These are phyloP conservation scores for Acer campestre DNA, from an alignment of 345 rosid species.

Conservation along the genomic window DNA sequence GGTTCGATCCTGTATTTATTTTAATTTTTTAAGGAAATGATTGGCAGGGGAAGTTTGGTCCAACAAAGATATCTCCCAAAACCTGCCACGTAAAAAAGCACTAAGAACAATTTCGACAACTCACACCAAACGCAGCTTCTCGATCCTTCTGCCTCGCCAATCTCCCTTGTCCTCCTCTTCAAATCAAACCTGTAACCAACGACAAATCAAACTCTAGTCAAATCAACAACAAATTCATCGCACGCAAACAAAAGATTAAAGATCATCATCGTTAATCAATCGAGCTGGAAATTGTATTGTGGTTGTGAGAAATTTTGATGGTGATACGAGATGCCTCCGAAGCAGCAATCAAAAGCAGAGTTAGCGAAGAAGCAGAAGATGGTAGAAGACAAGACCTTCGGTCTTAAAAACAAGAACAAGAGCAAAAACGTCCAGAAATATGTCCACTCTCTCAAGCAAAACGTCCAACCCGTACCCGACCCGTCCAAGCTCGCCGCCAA, in stretches of 20 bases:
- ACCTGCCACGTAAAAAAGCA: slow-evolving; percentile 19
- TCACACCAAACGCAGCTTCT: slow-evolving; percentile 5
- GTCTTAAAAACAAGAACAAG: slow-evolving; percentile 77
- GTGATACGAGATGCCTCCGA: slow-evolving; percentile 63
- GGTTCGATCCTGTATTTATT: no score
- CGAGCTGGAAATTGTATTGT: no score
- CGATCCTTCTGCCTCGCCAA: not conserved
- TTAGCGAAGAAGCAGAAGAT: slow-evolving; percentile 79
- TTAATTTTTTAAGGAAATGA: no score
- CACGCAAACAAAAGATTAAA: not conserved
- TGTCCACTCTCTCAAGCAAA: slow-evolving; percentile 61
- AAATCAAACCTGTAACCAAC: not conserved
- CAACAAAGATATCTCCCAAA: not conserved
- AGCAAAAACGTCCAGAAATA: slow-evolving; percentile 74
- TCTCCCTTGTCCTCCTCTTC: not conserved
- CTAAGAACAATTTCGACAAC: not conserved
- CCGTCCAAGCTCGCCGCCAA: slow-evolving; percentile 41
- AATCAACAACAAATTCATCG: not conserved
- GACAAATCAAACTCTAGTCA: not conserved
- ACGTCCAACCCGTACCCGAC: slow-evolving; percentile 63
- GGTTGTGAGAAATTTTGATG: slow-evolving; percentile 33
- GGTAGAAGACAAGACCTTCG: slow-evolving; percentile 81
- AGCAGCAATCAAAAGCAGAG: slow-evolving; percentile 65
- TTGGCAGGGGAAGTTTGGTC: not conserved
- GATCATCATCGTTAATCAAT: not conserved